Percentiles rank a stretch among this genome's conserved stretches.
Evolutionary conservation across 1,284 basidiomycete genomes (phyloP).

Genomic region (Boletus coffeatus): DNA sequence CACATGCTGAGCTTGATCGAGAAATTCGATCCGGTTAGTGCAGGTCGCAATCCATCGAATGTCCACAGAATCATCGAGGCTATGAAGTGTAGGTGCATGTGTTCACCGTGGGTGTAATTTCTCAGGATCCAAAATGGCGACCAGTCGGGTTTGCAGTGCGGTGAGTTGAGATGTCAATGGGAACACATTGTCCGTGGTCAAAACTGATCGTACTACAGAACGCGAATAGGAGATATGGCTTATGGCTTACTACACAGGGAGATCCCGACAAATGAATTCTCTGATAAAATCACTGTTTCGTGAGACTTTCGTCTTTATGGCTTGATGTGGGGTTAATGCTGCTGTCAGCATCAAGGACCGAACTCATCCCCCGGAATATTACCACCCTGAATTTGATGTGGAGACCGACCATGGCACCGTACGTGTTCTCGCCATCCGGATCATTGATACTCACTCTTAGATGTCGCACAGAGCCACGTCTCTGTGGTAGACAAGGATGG

Average conservation of each 20-base stretch:
- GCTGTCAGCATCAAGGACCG: constrained; percentile 44
- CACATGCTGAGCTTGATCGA: constrained; percentile 81
- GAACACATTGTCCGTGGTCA: constrained; percentile 7
- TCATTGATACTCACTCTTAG: constrained; percentile 4
- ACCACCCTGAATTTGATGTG: constrained; percentile 78
- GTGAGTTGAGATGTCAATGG: constrained; percentile 22
- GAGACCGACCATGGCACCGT: constrained; percentile 84
- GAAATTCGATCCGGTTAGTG: constrained; percentile 49
- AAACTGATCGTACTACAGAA: constrained; percentile 39
- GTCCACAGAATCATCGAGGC: constrained; percentile 72
- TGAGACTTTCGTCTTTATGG: constrained; percentile 34
- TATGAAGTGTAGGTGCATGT: constrained; percentile 55
- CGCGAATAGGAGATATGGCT: constrained; percentile 65
- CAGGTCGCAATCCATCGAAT: constrained; percentile 50
- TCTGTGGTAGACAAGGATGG: constrained; percentile 79
- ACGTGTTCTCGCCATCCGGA: constrained; percentile 23
- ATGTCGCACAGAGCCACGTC: constrained; percentile 61
- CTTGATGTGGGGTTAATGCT: constrained; percentile 8
- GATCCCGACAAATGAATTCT: constrained; percentile 71
- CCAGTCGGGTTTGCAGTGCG: constrained; percentile 70
- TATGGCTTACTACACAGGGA: constrained; percentile 51
- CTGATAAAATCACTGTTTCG: constrained; percentile 55
- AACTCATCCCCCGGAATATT: constrained; percentile 80
- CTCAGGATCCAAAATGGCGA: constrained; percentile 9
- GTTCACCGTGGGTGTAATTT: constrained; percentile 11